These are phyloP conservation scores for Aspergillus calidoustus DNA, from an alignment of 2,329 filamentous ascomycete species.

Conservation along the genomic window DNA sequence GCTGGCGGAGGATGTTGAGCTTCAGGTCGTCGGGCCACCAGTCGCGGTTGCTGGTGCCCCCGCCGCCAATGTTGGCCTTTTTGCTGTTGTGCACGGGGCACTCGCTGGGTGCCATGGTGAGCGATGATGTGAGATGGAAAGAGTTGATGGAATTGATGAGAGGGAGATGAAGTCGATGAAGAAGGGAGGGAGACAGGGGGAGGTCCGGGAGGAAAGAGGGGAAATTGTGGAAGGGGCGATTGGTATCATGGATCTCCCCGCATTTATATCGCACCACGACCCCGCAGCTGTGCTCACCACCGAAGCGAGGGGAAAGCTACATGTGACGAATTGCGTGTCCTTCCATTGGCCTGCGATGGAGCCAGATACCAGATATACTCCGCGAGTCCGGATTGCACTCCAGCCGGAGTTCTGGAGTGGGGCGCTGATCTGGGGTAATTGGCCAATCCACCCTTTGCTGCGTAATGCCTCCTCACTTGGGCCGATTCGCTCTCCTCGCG, in stretches of 20 bases:
- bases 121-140: neutral
- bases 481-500: neutral
- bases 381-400: too few relatives aligned
- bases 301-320: neutral
- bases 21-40: slow-evolving; percentile 75
- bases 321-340: neutral
- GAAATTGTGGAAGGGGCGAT: neutral
- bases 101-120: slow-evolving; percentile 28
- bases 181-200: neutral
- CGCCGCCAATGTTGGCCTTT: slow-evolving; percentile 54
- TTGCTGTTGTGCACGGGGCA: slow-evolving; percentile 33
- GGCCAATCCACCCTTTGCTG: slow-evolving; percentile 1
- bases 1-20: slow-evolving; percentile 75
- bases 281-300: neutral
- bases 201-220: neutral
- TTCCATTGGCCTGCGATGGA: neutral
- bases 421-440: neutral
- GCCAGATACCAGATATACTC: neutral
- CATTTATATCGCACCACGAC: slow-evolving; percentile 4
- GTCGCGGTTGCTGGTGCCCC: slow-evolving; percentile 70
- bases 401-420: too few relatives aligned
- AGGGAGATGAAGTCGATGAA: neutral
- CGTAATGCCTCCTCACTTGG: neutral
- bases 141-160: neutral
- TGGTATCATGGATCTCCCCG: neutral